Conservation (phyloP, 2,329 filamentous ascomycete genomes). For the Chaetomiaceae sp. region DNA sequence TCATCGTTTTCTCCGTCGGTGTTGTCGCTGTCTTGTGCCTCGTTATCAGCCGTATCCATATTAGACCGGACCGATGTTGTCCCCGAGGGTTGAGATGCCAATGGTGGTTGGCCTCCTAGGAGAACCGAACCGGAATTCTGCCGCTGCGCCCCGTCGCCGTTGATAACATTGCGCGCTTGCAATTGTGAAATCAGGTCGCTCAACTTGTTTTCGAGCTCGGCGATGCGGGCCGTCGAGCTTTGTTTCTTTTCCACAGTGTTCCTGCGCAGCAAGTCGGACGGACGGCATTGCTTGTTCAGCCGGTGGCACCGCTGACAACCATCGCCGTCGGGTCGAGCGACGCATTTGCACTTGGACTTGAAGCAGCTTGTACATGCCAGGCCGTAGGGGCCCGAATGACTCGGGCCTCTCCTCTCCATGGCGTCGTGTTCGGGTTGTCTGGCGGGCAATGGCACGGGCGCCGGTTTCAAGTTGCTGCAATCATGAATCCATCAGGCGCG, state of each 20-base stretch:
- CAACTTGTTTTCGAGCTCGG: slow-evolving; percentile 34
- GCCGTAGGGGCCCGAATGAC: not conserved
- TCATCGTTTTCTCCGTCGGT: not conserved
- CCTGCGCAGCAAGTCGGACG: not conserved
- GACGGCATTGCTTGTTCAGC: not conserved
- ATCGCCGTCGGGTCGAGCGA: not conserved
- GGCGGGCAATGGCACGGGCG: no score
- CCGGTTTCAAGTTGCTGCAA: no score
- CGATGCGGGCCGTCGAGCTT: slow-evolving; percentile 32
- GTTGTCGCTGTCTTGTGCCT: not conserved
- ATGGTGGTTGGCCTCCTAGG: no score
- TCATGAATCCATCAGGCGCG: no score
- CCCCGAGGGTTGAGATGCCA: no score
- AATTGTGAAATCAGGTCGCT: slow-evolving; percentile 32
- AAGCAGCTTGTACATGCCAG: not conserved
- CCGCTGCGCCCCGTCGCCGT: not conserved
- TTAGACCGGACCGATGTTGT: not conserved
- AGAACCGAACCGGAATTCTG: not conserved
- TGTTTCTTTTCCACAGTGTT: slow-evolving; percentile 21
- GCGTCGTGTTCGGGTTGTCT: not conserved
- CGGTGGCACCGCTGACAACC: not conserved
- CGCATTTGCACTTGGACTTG: not conserved
- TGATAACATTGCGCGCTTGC: slow-evolving; percentile 23
- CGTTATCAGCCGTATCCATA: not conserved
- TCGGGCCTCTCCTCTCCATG: not conserved